These are phyloP conservation scores for Populus euphratica DNA, from an alignment of 345 rosid species.

Conservation along the genomic window DNA sequence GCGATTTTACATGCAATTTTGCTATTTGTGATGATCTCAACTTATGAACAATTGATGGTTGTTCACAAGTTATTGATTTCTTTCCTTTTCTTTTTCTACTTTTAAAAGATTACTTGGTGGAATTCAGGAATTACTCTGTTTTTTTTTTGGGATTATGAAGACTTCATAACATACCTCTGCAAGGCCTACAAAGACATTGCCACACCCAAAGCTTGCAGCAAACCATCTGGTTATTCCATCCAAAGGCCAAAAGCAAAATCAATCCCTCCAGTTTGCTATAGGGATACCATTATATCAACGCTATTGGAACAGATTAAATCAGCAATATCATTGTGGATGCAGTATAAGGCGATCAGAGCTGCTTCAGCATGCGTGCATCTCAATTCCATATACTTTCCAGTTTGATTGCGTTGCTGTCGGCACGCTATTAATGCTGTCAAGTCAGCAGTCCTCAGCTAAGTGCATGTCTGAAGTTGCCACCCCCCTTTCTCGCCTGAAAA, in stretches of 20 bases:
- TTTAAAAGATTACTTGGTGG: background rate
- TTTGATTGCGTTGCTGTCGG: background rate
- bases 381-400: background rate
- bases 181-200: conserved; percentile 57
- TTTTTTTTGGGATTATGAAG: conserved; percentile 61
- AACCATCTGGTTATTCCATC: conserved; percentile 20
- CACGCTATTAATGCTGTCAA: background rate
- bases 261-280: conserved; percentile 37
- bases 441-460: background rate
- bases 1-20: background rate
- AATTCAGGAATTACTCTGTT: background rate
- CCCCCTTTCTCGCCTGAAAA: background rate
- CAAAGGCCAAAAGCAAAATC: conserved; percentile 16
- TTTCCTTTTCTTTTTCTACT: background rate
- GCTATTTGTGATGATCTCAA: background rate
- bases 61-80: background rate
- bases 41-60: background rate
- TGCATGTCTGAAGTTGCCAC: background rate
- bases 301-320: conserved; percentile 17
- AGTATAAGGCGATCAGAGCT: conserved; percentile 11
- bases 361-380: conserved; percentile 7
- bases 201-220: conserved; percentile 51
- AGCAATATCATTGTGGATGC: conserved; percentile 22
- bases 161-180: conserved; percentile 75
- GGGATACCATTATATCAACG: conserved; percentile 23